A percentile compares a stretch with the other conserved stretches of the same genome.
phyloP scores from a whole-genome alignment of 208 protist species.

The Acanthamoeba sp. region DNA sequence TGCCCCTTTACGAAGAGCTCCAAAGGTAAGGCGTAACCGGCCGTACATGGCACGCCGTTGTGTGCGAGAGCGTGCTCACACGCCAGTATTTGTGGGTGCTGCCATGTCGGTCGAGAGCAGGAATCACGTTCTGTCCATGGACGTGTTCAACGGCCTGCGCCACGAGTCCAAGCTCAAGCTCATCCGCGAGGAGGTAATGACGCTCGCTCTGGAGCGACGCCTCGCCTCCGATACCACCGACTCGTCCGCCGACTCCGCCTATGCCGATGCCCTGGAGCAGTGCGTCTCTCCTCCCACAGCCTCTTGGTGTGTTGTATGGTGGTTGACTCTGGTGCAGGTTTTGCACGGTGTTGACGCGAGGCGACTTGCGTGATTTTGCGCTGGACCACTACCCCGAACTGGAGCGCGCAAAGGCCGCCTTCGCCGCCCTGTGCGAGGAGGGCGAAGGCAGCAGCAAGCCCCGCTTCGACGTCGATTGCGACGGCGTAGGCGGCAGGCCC shows the following conservation, averaged over 20 bases:
- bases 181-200: constrained; percentile 46
- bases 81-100: neutral
- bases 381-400: constrained; percentile 26
- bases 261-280: neutral
- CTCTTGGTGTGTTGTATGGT: neutral
- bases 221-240: neutral
- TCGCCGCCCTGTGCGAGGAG: neutral
- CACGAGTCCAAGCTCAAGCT: constrained; percentile 36
- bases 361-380: neutral
- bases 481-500: no score
- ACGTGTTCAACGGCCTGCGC: neutral
- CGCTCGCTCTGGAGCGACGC: neutral
- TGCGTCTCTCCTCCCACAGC: neutral
- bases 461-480: no score
- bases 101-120: neutral
- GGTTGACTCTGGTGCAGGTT: neutral
- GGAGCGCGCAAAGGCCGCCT: neutral
- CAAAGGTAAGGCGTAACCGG: no score
- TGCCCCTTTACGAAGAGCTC: constrained; percentile 17
- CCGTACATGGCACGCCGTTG: no score
- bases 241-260: neutral
- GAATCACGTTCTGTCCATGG: neutral
- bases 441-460: no score
- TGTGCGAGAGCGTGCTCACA: neutral
- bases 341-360: neutral